A percentile compares a stretch with the other conserved stretches of the same genome.
Conservation (phyloP, 768 basidiomycete genomes). For the Wakefieldia striispora region DNA sequence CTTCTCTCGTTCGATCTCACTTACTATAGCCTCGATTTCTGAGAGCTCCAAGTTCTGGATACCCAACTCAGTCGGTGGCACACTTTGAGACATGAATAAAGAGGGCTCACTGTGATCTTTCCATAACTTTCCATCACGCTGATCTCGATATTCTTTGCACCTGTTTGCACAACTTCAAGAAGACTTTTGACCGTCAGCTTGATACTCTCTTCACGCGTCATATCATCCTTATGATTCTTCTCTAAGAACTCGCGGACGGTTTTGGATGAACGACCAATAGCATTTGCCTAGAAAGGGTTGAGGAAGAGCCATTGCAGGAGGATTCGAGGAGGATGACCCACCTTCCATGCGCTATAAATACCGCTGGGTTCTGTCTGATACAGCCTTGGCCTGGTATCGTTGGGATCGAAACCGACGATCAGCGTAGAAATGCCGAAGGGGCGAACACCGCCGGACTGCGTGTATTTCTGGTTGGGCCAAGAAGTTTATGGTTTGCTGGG, state of each 20-base stretch:
- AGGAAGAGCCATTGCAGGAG: not conserved
- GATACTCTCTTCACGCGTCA: constrained; percentile 85
- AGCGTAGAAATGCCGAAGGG: constrained; percentile 98
- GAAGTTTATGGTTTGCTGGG: not conserved
- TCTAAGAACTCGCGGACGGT: constrained; percentile 98
- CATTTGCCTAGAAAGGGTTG: constrained; percentile 71
- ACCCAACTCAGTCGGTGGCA: not conserved
- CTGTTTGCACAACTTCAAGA: constrained; percentile 97
- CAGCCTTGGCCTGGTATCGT: constrained; percentile 81
- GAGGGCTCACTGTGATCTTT: constrained; percentile 72
- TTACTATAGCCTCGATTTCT: constrained; percentile 90
- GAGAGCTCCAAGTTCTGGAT: constrained; percentile 76
- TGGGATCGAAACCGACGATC: constrained; percentile 94
- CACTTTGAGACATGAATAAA: not conserved
- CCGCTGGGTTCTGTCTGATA: constrained; percentile 98
- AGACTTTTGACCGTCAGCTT: constrained; percentile 94
- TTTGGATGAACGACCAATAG: constrained; percentile 96
- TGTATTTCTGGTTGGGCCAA: constrained; percentile 67
- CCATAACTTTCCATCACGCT: constrained; percentile 96
- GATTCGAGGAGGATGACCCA: constrained; percentile 24
- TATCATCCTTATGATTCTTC: constrained; percentile 93
- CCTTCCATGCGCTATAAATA: constrained; percentile 99
- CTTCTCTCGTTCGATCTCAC: constrained; percentile 95
- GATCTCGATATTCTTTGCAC: constrained; percentile 99
- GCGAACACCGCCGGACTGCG: constrained; percentile 97